A percentile compares a stretch with the other conserved stretches of the same genome.
Conservation (phyloP, 345 rosid species). For the Clarkia xantiana region DNA sequence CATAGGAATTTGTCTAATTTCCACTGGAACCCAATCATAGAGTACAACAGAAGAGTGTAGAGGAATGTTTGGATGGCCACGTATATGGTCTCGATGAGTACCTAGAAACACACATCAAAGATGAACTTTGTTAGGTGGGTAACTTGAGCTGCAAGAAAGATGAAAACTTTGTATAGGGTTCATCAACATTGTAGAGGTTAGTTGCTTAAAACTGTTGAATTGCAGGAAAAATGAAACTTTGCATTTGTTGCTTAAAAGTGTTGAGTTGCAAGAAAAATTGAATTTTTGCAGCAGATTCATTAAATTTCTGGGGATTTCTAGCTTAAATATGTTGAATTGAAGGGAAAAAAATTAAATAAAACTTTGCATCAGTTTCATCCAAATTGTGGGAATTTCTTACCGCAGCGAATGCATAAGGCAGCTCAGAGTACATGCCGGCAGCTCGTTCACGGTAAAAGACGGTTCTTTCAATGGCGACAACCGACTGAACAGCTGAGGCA, state of each 20-base stretch:
- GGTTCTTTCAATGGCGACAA: constrained; percentile 6
- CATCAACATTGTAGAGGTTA: background rate
- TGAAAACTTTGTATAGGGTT: background rate
- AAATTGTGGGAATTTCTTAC: no score
- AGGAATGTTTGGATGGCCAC: constrained; percentile 15
- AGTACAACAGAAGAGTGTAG: constrained; percentile 12
- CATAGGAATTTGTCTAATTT: constrained; percentile 9
- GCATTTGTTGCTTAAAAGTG: no score
- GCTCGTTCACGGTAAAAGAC: constrained; percentile 15
- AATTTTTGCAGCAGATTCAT: no score
- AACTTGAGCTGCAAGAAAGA: no score
- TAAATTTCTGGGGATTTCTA: no score
- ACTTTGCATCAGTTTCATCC: no score
- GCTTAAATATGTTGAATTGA: no score
- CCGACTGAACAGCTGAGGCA: constrained; percentile 3
- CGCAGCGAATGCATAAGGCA: constrained; percentile 12
- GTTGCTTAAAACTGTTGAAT: no score
- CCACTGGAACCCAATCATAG: constrained; percentile 21
- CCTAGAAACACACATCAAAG: constrained; percentile 14
- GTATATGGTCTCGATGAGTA: constrained; percentile 19
- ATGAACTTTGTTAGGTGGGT: no score
- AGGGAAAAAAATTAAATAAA: no score
- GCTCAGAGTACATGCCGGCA: constrained; percentile 16
- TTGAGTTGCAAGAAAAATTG: no score
- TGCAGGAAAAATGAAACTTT: no score